phyloP scores from a whole-genome alignment of 371 early-diverging fungal species.

The Circinella umbellata region DNA sequence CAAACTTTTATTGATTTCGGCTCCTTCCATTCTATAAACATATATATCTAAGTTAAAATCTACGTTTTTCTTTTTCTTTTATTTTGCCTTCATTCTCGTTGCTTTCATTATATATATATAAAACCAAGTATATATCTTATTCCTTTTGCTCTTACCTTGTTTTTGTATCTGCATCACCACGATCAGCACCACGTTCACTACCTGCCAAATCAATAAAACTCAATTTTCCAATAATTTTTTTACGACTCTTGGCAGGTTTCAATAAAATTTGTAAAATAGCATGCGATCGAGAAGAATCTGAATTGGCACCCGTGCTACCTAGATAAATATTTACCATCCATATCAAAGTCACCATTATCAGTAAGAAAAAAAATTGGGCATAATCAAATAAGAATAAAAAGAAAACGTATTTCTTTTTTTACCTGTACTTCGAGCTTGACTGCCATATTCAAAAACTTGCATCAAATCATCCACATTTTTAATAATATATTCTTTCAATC shows the following conservation, averaged over 20 bases:
- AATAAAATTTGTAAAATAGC: constrained; percentile 91
- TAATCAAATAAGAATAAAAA: no score
- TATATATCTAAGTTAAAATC: background rate
- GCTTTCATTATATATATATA: no score
- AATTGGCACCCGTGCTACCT: constrained; percentile 94
- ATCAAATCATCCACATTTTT: constrained; percentile 80
- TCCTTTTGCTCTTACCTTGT: constrained; percentile 59
- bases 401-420: background rate
- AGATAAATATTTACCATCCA: background rate
- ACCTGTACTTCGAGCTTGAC: constrained; percentile 87
- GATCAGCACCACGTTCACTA: constrained; percentile 97
- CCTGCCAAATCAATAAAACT: constrained; percentile 98
- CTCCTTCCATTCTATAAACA: constrained; percentile 87
- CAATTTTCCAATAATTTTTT: constrained; percentile 71
- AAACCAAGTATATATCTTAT: no score
- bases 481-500: constrained; percentile 83
- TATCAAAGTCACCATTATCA: no score
- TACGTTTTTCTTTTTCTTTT: background rate
- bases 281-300: constrained; percentile 97
- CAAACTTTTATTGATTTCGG: constrained; percentile 98
- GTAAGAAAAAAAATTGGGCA: no score
- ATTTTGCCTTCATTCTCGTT: constrained; percentile 3
- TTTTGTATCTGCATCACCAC: constrained; percentile 86
- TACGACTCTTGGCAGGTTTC: constrained; percentile 69
- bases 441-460: constrained; percentile 92